Evolutionary conservation across 2,329 filamentous ascomycete species (phyloP), one percentile per base, ranked within the genome.

Genomic region (Claviceps spartinae): DNA sequence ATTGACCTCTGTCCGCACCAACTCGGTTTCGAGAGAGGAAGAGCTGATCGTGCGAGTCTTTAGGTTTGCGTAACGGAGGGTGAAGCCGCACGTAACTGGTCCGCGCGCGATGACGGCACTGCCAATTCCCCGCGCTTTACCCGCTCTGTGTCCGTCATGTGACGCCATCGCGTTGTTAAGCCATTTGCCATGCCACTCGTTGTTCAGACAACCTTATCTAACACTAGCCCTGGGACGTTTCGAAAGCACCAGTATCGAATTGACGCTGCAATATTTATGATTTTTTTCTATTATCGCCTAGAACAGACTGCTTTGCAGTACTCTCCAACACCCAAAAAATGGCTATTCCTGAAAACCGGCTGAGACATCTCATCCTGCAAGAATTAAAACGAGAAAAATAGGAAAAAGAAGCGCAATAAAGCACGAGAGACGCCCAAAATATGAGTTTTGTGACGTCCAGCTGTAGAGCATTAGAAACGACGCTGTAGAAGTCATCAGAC

Each of bases 61-160:
- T 8, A 45, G 43, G 24, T 18, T 45, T 42, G 40, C 40, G 40
- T 42, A 6, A 42, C 41, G 20, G 11, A 22, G 41, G 43, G 24
- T n/a, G 11, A n/a, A 24, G 16, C n/a, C 14, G 18, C 14, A 44
- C 42, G 13, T 14, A 44, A 8, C 9, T 8, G 41, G 13, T 20
- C 18, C 20, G 20, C 42, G 57, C 54, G 53, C 57, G 61, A 66
- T 66, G 63, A 67, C 64, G 63, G 64, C 61, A 63, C 60, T 51
- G 47, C 48, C 54, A 47, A 56, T 64, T 63, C 61, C 48, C 59
- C 60, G 64, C 48, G 38, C 54, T 58, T 64, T 54, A 58, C 30
- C 62, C 63, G 57, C 5, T 22, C 9, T 30, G 16, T 46, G 14
- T 45, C n/a, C 38, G 54, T 65, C 65, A 65, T 63, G 63, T 67